Conservation (phyloP, 805 yeast species). For the Cyberlindnera japonica region DNA sequence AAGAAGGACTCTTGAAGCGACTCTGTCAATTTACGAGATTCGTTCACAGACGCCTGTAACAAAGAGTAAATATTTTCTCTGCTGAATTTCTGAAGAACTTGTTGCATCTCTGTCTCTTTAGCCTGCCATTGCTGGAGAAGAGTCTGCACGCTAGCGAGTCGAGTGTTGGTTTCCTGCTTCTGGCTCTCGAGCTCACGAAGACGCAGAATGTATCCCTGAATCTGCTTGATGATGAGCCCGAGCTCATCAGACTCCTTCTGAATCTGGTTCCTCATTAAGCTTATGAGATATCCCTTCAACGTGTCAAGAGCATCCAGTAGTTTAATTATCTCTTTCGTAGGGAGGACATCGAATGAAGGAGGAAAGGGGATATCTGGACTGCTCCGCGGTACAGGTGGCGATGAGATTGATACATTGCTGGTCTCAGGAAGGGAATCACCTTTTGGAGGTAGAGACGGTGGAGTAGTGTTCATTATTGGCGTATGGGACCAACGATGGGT, state of each 20-base stretch:
- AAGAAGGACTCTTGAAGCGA: conserved; percentile 33
- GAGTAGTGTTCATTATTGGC: conserved; percentile 3
- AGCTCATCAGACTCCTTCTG: conserved; percentile 23
- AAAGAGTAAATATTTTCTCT: conserved; percentile 31
- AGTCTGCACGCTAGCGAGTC: conserved; percentile 6
- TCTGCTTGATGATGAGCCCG: conserved; percentile 24
- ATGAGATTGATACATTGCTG: background rate
- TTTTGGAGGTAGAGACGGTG: conserved; percentile 21
- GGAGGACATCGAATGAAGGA: conserved; percentile 18
- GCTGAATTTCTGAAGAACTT: conserved; percentile 34
- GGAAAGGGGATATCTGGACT: conserved; percentile 20
- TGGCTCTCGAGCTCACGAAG: conserved; percentile 29
- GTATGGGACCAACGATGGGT: background rate
- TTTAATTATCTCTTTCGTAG: conserved; percentile 23
- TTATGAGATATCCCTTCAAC: conserved; percentile 29
- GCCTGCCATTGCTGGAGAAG: conserved; percentile 33
- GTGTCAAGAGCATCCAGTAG: conserved; percentile 20
- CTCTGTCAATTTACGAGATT: conserved; percentile 33
- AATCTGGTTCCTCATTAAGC: conserved; percentile 22
- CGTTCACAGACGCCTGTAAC: conserved; percentile 29
- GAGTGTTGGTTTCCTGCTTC: conserved; percentile 22
- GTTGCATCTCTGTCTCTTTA: conserved; percentile 33
- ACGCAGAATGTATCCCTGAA: conserved; percentile 27
- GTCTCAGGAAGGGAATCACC: conserved; percentile 1
- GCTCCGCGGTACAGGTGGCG: conserved; percentile 5